Evolutionary conservation across 306 rosid species (phyloP).

Genomic region (Erythrophleum fordii): DNA sequence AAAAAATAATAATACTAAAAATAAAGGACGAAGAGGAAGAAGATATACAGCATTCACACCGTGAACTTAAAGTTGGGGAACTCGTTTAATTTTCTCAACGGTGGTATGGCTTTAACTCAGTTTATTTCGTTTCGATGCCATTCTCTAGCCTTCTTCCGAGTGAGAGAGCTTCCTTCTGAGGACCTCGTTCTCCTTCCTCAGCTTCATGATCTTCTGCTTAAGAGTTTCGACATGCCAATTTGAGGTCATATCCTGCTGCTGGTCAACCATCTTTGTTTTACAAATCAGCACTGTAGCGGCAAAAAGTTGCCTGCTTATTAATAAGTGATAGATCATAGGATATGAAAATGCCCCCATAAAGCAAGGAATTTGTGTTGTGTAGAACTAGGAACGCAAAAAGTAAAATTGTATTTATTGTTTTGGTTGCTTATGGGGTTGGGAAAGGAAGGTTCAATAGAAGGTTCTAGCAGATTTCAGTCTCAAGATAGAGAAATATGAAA

Average conservation of each 20-base stretch:
- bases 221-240: constrained; percentile 70
- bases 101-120: neutral
- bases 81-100: neutral
- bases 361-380: constrained; percentile 6
- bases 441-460: constrained; percentile 12
- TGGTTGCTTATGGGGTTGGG: neutral
- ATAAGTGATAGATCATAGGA: neutral
- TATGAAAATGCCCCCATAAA: constrained; percentile 32
- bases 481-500: constrained; percentile 5
- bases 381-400: neutral
- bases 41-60: neutral
- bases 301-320: constrained; percentile 21
- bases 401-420: neutral
- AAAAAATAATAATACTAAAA: no score
- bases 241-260: constrained; percentile 61
- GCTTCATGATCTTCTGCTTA: constrained; percentile 67
- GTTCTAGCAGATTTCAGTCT: neutral
- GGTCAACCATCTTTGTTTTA: constrained; percentile 64
- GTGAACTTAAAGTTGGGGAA: neutral
- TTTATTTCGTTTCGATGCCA: neutral
- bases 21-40: no score
- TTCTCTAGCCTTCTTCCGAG: constrained; percentile 36
- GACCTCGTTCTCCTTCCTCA: constrained; percentile 73
- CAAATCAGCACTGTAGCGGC: constrained; percentile 61
- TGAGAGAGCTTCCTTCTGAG: constrained; percentile 60